Percentiles rank a stretch among this genome's conserved stretches.
These are phyloP conservation scores for Astrephomene gubernaculifera DNA, from an alignment of 139 green algal genomes.

Conservation along the genomic window DNA sequence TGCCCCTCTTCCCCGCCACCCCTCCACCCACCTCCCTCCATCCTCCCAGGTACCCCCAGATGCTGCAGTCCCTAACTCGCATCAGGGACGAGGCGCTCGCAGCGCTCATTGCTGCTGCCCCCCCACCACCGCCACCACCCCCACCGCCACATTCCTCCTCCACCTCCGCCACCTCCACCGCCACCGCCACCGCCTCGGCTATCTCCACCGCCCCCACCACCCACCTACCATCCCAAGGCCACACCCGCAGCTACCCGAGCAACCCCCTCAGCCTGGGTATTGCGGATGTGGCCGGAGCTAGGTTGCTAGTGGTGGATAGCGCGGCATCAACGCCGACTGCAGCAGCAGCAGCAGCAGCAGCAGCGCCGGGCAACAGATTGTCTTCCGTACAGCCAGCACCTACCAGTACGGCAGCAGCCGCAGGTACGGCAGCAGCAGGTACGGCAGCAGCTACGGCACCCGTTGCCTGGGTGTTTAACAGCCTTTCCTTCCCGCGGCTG, in stretches of 20 bases:
- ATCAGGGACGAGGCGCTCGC: slow-evolving; percentile 6
- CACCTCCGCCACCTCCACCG: no score
- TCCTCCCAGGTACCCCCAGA: slow-evolving; percentile 32
- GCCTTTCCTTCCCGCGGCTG: slow-evolving; percentile 20
- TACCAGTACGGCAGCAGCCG: no score
- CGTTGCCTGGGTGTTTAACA: slow-evolving; percentile 50
- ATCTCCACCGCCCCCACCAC: no score
- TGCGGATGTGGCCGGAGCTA: no score
- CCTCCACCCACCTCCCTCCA: background rate
- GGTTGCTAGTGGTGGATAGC: no score
- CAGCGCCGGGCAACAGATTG: background rate
- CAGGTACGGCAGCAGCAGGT: no score
- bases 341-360: background rate
- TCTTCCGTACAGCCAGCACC: no score
- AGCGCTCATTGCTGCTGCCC: background rate
- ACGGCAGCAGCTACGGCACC: background rate
- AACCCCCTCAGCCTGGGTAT: no score
- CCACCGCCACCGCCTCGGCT: no score
- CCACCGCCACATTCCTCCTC: no score
- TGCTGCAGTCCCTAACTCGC: background rate
- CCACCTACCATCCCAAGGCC: no score
- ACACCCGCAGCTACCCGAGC: no score
- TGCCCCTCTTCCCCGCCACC: background rate
- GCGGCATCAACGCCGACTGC: background rate
- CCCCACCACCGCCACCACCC: background rate